Conservation (phyloP, 2,329 filamentous ascomycete genomes). For the Leptoxyphium fumago region DNA sequence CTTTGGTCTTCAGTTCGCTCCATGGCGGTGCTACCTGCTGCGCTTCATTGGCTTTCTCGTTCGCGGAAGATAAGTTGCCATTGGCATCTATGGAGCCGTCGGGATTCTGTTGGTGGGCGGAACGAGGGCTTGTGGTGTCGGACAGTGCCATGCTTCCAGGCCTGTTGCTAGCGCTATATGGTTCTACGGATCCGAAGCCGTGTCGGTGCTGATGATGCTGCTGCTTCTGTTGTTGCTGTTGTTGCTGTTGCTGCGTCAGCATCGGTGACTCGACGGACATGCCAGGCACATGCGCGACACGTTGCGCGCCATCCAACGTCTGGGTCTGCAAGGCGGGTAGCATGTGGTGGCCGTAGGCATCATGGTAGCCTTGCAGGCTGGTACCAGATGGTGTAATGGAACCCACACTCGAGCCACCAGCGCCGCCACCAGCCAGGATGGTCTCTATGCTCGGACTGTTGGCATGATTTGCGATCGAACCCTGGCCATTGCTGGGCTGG, state of each 20-base stretch:
- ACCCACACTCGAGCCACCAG: constrained; percentile 1
- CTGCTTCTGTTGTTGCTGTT: constrained; percentile 2
- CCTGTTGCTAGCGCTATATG: constrained; percentile 7
- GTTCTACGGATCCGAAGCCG: constrained; percentile 17
- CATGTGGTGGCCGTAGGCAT: constrained; percentile 6
- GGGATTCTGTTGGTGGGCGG: constrained; percentile 2
- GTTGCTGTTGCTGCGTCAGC: constrained; percentile 3
- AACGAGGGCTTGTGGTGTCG: constrained; percentile 15
- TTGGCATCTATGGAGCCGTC: constrained; percentile 5
- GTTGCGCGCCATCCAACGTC: background rate
- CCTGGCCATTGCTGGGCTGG: constrained; percentile 15
- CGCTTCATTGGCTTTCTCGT: constrained; percentile 1
- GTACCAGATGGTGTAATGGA: constrained; percentile 2
- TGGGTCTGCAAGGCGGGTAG: constrained; percentile 3
- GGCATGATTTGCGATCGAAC: constrained; percentile 10
- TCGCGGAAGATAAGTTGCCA: constrained; percentile 2
- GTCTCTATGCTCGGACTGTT: constrained; percentile 10
- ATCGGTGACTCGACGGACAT: background rate
- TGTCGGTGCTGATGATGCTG: constrained; percentile 7
- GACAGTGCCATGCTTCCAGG: constrained; percentile 15
- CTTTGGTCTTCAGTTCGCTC: constrained; percentile 44
- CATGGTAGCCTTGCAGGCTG: constrained; percentile 4
- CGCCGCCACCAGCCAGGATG: constrained; percentile 7
- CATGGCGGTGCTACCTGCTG: constrained; percentile 25
- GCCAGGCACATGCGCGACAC: background rate